A percentile compares a stretch with the other conserved stretches of the same genome.
These are phyloP conservation scores for Myxozyma mucilagina DNA, from an alignment of 805 yeast genomes.

Conservation along the genomic window DNA sequence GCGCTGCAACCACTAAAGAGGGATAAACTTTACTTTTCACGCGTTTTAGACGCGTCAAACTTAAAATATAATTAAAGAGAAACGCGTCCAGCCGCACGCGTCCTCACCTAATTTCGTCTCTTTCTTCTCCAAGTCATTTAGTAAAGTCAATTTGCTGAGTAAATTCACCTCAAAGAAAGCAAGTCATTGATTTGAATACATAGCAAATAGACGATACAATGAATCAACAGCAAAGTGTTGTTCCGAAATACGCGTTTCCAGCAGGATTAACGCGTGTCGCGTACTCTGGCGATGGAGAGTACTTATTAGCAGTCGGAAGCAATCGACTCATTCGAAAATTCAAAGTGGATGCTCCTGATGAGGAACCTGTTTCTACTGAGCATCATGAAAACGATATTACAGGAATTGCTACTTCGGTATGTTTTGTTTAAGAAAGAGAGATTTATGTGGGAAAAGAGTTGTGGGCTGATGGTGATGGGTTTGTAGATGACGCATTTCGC, in stretches of 20 bases:
- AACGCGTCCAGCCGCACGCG: constrained; percentile 7
- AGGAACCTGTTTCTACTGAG: constrained; percentile 41
- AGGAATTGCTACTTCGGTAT: constrained; percentile 35
- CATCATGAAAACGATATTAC: constrained; percentile 33
- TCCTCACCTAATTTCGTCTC: background rate
- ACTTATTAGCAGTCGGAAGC: constrained; percentile 41
- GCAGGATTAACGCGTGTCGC: constrained; percentile 40
- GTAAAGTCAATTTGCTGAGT: background rate
- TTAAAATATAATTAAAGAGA: background rate
- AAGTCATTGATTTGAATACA: background rate
- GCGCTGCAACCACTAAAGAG: background rate
- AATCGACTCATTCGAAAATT: constrained; percentile 41
- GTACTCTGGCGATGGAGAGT: constrained; percentile 40
- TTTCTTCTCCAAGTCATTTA: background rate
- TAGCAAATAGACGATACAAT: background rate
- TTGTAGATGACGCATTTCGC: constrained; percentile 38
- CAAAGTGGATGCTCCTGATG: constrained; percentile 34
- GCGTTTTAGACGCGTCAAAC: constrained; percentile 2
- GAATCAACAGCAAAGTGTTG: constrained; percentile 10
- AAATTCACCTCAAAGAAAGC: background rate
- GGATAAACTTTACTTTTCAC: background rate
- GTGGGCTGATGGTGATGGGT: background rate
- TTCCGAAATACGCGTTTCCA: constrained; percentile 41
- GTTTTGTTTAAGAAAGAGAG: background rate
- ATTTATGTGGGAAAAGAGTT: background rate